Conservation (phyloP, 1,284 basidiomycete genomes). For the Naganishia cerealis region DNA sequence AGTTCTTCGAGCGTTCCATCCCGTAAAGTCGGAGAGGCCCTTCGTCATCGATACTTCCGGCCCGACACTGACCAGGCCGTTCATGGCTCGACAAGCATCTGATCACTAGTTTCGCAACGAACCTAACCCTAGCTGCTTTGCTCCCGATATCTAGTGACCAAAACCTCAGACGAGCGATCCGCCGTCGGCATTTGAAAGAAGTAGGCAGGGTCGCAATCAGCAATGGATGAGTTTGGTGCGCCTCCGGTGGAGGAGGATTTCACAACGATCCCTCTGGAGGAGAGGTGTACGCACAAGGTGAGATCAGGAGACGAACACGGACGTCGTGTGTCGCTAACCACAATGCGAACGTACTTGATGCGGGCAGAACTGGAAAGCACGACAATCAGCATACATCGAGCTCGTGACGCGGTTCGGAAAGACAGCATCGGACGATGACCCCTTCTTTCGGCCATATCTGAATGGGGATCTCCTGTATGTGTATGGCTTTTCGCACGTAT, state of each 20-base stretch:
- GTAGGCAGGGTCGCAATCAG: not conserved
- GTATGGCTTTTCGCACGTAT: no score
- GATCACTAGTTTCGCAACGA: not conserved
- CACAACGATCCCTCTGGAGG: constrained; percentile 72
- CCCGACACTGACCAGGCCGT: not conserved
- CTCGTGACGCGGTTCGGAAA: constrained; percentile 81
- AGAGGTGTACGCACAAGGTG: constrained; percentile 80
- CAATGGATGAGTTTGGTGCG: constrained; percentile 42
- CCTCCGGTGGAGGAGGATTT: constrained; percentile 93
- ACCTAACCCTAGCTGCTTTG: not conserved
- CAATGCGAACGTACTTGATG: not conserved
- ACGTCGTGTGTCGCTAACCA: not conserved
- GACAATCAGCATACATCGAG: constrained; percentile 86
- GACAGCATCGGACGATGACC: constrained; percentile 87
- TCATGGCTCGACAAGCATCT: not conserved
- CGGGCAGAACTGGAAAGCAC: constrained; percentile 90
- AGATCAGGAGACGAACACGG: constrained; percentile 10
- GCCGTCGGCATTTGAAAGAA: not conserved
- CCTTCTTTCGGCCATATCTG: constrained; percentile 86
- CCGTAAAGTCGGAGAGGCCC: not conserved
- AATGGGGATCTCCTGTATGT: constrained; percentile 48
- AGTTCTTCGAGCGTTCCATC: not conserved
- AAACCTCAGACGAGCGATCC: not conserved
- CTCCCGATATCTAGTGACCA: not conserved
- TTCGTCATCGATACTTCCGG: not conserved